Evolutionary conservation across 768 basidiomycete species (phyloP), one percentile per base, ranked within the genome.

Genomic region (Collybia mongolica): DNA sequence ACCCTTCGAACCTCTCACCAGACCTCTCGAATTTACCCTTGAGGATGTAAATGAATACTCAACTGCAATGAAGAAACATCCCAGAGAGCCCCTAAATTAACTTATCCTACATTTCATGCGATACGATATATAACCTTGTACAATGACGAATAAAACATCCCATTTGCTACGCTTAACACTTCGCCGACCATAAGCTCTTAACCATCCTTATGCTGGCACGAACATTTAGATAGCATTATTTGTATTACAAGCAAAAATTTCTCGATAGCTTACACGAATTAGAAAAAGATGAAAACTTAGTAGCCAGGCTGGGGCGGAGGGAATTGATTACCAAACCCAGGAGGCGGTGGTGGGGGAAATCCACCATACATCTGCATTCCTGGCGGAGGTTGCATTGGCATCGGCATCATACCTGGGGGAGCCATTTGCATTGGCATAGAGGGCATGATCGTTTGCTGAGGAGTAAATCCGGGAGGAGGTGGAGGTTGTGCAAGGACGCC

Each of bases 401-500:
- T 55, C 17, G 53, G 53, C 50, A 54, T 52, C 44, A 60, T 64
- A n/a, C 51, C 56, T 38, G 47, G 54, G 37, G 54, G 50, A 26
- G 53, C 51, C 54, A 56, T 69, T n/a, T 60, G 67, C 72, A 76
- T 72, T 12, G 66, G 67, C 68, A 77, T 76, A 19, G 65, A 72
- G 35, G 81, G 80, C 55, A 84, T 70, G 36, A 87, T 74, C 4
- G 84, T 83, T 62, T 86, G 85, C 58, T 88, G 87, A 17, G 82
- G 81, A 0, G 84, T 79, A 51, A 91, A 91, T 8, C 90, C 90
- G 44, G 87, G 82, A 0, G 90, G 90, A 0, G 91, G 90, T 2
- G 88, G 84, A 0, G 89, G 88, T 43, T 81, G 84, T 2, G 92
- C 89, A 48, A 97, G 77, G 14, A 80, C 87, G 35, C 93, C 93